Percentiles rank a stretch among this genome's conserved stretches.
phyloP scores from a whole-genome alignment of 371 early-diverging fungal species.

The Blakeslea trispora region DNA sequence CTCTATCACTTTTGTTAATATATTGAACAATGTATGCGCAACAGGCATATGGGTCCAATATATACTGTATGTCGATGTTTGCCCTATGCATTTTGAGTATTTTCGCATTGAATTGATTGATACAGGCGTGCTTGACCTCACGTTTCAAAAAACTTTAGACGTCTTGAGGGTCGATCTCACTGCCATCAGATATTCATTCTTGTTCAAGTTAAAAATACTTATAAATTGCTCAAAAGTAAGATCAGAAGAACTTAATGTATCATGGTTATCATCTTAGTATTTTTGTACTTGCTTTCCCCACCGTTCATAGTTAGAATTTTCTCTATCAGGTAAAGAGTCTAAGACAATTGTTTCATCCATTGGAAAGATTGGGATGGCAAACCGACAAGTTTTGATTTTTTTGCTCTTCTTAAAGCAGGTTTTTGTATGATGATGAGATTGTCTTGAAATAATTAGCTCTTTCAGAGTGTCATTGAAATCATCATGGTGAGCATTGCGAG shows the following conservation, averaged over 20 bases:
- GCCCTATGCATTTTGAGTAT: background rate
- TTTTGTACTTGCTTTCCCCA: background rate
- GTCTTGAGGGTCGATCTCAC: background rate
- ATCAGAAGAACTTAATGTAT: background rate
- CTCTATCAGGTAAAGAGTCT: background rate
- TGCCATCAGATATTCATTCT: background rate
- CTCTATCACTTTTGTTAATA: background rate
- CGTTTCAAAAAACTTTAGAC: background rate
- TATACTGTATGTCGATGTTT: constrained; percentile 6
- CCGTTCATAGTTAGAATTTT: too few relatives aligned
- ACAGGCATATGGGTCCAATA: constrained; percentile 3
- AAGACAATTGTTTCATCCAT: background rate
- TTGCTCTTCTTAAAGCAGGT: background rate
- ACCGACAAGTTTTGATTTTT: background rate
- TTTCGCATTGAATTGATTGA: background rate
- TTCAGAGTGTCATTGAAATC: too few relatives aligned
- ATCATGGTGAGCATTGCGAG: background rate
- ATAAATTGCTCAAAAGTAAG: background rate
- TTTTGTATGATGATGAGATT: constrained; percentile 1
- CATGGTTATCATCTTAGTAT: background rate
- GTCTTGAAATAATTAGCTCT: background rate
- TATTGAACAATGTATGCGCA: constrained; percentile 3
- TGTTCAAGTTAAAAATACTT: background rate
- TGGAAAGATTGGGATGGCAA: constrained; percentile 1
- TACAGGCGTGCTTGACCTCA: background rate